Evolutionary conservation across 306 rosid genomes (phyloP), one percentile per base, ranked within the genome.

Genomic region (Abrus pulchellus): DNA sequence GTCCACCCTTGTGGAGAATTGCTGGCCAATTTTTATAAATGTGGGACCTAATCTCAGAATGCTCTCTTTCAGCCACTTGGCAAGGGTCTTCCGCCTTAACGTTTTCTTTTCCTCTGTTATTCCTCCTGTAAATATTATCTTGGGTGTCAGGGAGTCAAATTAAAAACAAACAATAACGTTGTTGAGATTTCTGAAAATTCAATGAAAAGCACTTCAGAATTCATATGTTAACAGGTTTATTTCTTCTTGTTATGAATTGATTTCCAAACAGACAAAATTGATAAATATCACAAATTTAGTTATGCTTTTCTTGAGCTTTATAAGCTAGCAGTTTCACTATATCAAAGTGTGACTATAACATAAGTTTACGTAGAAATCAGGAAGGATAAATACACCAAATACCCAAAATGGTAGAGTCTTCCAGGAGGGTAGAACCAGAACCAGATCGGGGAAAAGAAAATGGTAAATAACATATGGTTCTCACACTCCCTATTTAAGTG

Each of bases 1-100:
- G 88, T 95, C 99, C 77, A 93, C 99, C 83, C 99, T 95, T 7
- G 99, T 95, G 80, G 99, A 95, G 89, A 95, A 95, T 75, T 95
- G 99, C 90, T 95, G 99, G 57, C 99, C 99, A 77, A 95, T 89
- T 90, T 95, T 95, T 88, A 95, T 95, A 86, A 95, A 95, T 20
- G 99, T 95, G 8, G 98, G 99, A 87, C 99, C 99, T 84, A 95
- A 82, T 84, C 99, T 90, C 83, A 95, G 88, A 85, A 95, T 95
- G 68, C 86, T 95, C 86, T 95, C 99, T 83, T 95, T 95, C 80
- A 95, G 90, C 99, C 99, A 95, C 82, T 92, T 93, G 77, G 99
- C 99, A 76, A 93, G 93, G 84, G 81, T 77, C 93, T 88, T 95
- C 56, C 92, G 92, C 86, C 89, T 92, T 64, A 87, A 59, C 33